Conservation (phyloP, 176 grass and related monocot genomes). For the Carex pumila region DNA sequence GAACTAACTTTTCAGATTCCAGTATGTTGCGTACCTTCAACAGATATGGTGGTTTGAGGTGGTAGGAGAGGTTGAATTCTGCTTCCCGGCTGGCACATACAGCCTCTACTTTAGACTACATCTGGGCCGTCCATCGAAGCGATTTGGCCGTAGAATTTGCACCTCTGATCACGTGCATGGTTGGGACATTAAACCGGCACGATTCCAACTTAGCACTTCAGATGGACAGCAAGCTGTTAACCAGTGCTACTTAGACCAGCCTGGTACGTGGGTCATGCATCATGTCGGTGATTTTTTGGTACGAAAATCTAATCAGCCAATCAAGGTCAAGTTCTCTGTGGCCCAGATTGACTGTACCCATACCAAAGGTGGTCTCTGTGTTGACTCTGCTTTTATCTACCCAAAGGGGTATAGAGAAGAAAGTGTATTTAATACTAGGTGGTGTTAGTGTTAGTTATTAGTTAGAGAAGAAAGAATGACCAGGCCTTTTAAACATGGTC, state of each 20-base stretch:
- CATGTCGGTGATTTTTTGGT: slow-evolving; percentile 69
- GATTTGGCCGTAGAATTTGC: slow-evolving; percentile 54
- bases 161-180: slow-evolving; percentile 65
- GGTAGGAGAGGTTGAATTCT: slow-evolving; percentile 79
- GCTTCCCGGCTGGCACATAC: slow-evolving; percentile 69
- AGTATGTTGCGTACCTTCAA: slow-evolving; percentile 74
- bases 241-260: slow-evolving; percentile 53
- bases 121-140: slow-evolving; percentile 54
- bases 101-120: slow-evolving; percentile 76
- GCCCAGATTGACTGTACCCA: slow-evolving; percentile 92
- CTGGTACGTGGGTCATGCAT: slow-evolving; percentile 71
- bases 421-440: slow-evolving; percentile 39
- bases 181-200: slow-evolving; percentile 76
- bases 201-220: slow-evolving; percentile 69
- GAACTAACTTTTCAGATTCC: slow-evolving; percentile 42
- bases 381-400: slow-evolving; percentile 72
- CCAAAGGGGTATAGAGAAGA: slow-evolving; percentile 48
- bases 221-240: slow-evolving; percentile 54
- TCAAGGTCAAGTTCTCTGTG: slow-evolving; percentile 93
- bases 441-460: slow-evolving; percentile 30
- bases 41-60: slow-evolving; percentile 98
- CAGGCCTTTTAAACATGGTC: slow-evolving; percentile 24
- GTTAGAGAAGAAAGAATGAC: background rate
- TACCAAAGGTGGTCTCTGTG: slow-evolving; percentile 71
- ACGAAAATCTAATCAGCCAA: slow-evolving; percentile 21